These are phyloP conservation scores for Andrographis paniculata DNA, from an alignment of 305 asterid genomes.

Conservation along the genomic window DNA sequence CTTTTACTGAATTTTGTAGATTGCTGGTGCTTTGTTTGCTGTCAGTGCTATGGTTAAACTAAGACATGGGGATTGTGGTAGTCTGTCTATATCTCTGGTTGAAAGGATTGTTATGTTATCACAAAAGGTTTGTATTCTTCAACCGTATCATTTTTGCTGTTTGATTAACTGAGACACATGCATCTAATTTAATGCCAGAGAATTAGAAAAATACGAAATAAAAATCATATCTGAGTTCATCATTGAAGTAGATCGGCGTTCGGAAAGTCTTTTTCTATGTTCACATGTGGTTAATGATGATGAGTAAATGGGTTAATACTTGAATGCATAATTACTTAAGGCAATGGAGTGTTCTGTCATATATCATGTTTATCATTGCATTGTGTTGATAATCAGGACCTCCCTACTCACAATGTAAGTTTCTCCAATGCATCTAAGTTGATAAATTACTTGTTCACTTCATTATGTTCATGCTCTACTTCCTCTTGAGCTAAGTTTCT, in stretches of 20 bases:
- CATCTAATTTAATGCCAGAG: no score
- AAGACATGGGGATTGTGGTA: conserved; percentile 55
- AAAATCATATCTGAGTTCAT: no score
- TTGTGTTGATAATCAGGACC: conserved; percentile 7
- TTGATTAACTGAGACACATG: no score
- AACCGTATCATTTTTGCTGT: not conserved
- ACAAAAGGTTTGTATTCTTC: conserved; percentile 48
- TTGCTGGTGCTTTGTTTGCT: conserved; percentile 58
- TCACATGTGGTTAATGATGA: no score
- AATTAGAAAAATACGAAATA: no score
- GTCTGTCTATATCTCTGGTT: conserved; percentile 62
- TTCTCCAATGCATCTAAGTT: not conserved
- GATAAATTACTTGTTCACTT: not conserved
- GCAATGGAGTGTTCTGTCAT: conserved; percentile 4
- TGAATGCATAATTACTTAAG: not conserved
- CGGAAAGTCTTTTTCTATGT: no score
- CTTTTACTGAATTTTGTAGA: conserved; percentile 35
- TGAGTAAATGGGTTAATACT: not conserved
- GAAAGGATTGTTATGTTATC: conserved; percentile 47
- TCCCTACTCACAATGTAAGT: not conserved
- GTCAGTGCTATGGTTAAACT: conserved; percentile 66
- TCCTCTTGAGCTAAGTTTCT: conserved; percentile 13
- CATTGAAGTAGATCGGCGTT: no score
- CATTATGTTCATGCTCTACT: not conserved
- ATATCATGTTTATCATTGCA: conserved; percentile 2